Evolutionary conservation across 2,329 filamentous ascomycete genomes (phyloP).

Genomic region (Leptographium procerum): DNA sequence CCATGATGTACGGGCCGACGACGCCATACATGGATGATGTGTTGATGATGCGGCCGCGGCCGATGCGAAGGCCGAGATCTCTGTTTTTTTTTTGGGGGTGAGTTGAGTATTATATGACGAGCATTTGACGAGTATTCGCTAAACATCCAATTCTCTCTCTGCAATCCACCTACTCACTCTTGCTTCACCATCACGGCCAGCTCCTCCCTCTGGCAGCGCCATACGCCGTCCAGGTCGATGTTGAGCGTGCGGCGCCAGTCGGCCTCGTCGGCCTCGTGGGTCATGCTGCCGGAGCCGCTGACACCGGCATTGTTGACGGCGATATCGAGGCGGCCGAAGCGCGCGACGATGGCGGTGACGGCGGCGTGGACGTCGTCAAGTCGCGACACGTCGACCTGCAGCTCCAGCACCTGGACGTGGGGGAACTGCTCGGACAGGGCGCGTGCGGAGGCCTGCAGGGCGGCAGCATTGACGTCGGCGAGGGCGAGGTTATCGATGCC

Average conservation of each 20-base stretch:
- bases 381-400: slow-evolving; percentile 34
- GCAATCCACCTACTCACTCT: slow-evolving; percentile 20
- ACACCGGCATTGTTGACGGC: slow-evolving; percentile 46
- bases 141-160: no score
- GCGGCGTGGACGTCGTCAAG: slow-evolving; percentile 29
- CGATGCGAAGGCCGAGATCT: slow-evolving; percentile 21
- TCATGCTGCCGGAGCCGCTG: slow-evolving; percentile 26
- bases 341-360: slow-evolving; percentile 26
- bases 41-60: slow-evolving; percentile 42
- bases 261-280: slow-evolving; percentile 31
- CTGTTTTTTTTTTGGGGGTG: slow-evolving; percentile 11
- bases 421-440: slow-evolving; percentile 26
- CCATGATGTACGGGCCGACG: slow-evolving; percentile 25
- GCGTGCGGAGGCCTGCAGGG: slow-evolving; percentile 20
- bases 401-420: slow-evolving; percentile 19
- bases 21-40: slow-evolving; percentile 40
- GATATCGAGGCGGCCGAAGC: slow-evolving; percentile 43
- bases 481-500: slow-evolving; percentile 35
- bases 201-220: slow-evolving; percentile 44
- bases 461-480: slow-evolving; percentile 29
- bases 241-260: slow-evolving; percentile 40
- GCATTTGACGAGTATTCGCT: no score
- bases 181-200: slow-evolving; percentile 39
- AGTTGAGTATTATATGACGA: no score
- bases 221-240: slow-evolving; percentile 45